phyloP scores from a whole-genome alignment of 2,329 filamentous ascomycete species.

The Aspergillus terreus region DNA sequence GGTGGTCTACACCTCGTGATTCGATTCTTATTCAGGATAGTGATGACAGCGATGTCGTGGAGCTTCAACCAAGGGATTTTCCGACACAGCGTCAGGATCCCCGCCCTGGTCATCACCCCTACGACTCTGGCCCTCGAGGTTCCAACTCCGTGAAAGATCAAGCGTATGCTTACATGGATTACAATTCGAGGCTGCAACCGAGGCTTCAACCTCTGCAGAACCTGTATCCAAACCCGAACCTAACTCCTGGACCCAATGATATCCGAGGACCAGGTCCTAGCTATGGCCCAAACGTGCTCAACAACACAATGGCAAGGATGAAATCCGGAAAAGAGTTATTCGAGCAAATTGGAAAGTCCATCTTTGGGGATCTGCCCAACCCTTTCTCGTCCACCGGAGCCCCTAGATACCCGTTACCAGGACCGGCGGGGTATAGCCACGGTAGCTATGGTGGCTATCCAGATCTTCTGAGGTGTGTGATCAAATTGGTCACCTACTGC shows the following conservation, averaged over 20 bases:
- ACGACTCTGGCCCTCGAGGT: neutral
- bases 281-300: slow-evolving; percentile 15
- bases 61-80: slow-evolving; percentile 25
- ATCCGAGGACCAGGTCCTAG: slow-evolving; percentile 1
- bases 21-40: slow-evolving; percentile 10
- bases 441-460: neutral
- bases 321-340: slow-evolving; percentile 13
- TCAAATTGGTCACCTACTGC: neutral
- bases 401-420: neutral
- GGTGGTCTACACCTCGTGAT: neutral
- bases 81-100: neutral
- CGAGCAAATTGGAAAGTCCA: slow-evolving; percentile 9
- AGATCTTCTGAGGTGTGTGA: slow-evolving; percentile 10
- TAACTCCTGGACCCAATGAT: slow-evolving; percentile 4
- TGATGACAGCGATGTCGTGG: slow-evolving; percentile 33
- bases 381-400: slow-evolving; percentile 1
- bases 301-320: slow-evolving; percentile 18
- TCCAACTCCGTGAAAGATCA: neutral
- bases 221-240: neutral
- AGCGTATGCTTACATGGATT: neutral
- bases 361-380: slow-evolving; percentile 4
- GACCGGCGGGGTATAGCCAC: neutral
- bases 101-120: neutral
- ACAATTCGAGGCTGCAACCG: neutral
- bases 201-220: neutral